Evolutionary conservation across 2,329 filamentous ascomycete species (phyloP).

Genomic region (Colletotrichum sp.): DNA sequence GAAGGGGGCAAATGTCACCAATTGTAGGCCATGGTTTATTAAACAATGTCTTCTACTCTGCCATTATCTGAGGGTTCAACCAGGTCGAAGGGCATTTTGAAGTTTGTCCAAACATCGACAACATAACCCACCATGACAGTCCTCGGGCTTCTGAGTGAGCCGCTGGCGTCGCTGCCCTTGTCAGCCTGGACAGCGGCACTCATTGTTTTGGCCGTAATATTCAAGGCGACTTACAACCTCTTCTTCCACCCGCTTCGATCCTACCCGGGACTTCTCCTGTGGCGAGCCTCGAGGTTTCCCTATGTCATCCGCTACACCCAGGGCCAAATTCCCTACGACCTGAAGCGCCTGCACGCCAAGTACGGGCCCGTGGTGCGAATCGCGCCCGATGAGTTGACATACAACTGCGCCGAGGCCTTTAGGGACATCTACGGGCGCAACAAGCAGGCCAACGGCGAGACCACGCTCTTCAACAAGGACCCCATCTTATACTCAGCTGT

Average conservation of each 20-base stretch:
- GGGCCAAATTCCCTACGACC: neutral
- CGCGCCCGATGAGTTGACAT: conserved; percentile 32
- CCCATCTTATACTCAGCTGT: neutral
- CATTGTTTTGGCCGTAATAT: neutral
- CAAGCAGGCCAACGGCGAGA: neutral
- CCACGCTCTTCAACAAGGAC: neutral
- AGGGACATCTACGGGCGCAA: conserved; percentile 41
- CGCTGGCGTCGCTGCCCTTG: neutral
- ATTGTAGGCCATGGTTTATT: neutral
- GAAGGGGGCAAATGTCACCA: neutral
- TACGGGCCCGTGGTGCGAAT: conserved; percentile 41
- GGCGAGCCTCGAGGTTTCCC: neutral
- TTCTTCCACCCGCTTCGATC: conserved; percentile 34
- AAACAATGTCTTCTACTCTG: neutral
- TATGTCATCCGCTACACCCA: neutral
- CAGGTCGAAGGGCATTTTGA: neutral
- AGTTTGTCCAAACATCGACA: neutral
- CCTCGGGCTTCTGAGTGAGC: neutral
- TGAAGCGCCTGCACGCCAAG: conserved; percentile 14
- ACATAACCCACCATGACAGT: neutral
- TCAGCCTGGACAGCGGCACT: neutral
- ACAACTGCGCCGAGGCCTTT: conserved; percentile 35
- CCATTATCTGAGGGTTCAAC: neutral
- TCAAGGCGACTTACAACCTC: conserved; percentile 29
- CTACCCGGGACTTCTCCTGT: conserved; percentile 30